A percentile compares a stretch with the other conserved stretches of the same genome.
phyloP scores from a whole-genome alignment of 169 alveolate genomes.

The Perkinsus olseni region DNA sequence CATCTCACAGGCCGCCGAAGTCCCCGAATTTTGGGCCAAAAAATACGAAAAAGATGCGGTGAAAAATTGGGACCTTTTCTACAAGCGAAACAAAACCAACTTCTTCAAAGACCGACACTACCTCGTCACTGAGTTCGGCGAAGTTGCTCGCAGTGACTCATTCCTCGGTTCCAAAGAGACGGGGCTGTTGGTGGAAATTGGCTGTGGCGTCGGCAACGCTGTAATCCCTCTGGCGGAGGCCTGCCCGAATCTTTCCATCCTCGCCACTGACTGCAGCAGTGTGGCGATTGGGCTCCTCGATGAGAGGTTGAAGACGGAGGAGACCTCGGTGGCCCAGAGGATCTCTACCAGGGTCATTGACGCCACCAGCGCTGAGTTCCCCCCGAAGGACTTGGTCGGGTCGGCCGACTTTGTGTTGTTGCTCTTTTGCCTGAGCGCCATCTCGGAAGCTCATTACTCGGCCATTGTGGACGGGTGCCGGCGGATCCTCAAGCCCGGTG shows the following conservation, averaged over 20 bases:
- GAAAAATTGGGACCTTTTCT: conserved; percentile 79
- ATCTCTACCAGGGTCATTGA: conserved; percentile 11
- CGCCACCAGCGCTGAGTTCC: neutral
- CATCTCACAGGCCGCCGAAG: neutral
- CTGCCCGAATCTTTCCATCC: neutral
- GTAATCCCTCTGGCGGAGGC: conserved; percentile 64
- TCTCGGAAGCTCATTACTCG: conserved; percentile 68
- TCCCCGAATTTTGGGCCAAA: neutral
- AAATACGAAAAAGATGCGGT: conserved; percentile 58
- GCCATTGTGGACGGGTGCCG: conserved; percentile 51
- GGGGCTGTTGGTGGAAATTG: conserved; percentile 63
- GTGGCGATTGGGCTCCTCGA: neutral
- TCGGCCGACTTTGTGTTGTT: conserved; percentile 69
- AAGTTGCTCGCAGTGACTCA: conserved; percentile 23
- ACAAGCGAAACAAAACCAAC: conserved; percentile 70
- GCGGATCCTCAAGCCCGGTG: conserved; percentile 69
- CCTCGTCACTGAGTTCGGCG: conserved; percentile 68
- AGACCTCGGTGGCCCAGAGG: neutral
- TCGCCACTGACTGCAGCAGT: neutral
- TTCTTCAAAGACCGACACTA: conserved; percentile 83
- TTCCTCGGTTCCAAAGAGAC: neutral
- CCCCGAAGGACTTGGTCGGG: neutral
- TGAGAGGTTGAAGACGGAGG: neutral
- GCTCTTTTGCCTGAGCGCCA: conserved; percentile 80
- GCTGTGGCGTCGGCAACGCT: conserved; percentile 94